phyloP scores from a whole-genome alignment of 23 red algal species.

The Pyropia haitanensis region DNA sequence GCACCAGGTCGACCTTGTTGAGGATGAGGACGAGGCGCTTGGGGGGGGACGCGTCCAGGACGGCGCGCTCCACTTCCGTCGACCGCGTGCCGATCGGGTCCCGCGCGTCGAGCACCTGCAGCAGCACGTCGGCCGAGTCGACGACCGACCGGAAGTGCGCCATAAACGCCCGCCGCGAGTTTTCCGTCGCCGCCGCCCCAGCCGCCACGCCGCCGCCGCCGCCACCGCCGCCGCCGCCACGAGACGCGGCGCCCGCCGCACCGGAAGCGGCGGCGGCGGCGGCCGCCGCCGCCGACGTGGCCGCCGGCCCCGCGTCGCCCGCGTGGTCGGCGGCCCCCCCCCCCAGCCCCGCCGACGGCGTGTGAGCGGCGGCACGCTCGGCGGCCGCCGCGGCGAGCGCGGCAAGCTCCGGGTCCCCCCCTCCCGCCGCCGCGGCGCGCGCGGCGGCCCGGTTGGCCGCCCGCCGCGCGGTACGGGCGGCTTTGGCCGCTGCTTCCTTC shows the following conservation, averaged over 20 bases:
- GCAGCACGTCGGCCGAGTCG: constrained; percentile 71
- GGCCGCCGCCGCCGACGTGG: neutral
- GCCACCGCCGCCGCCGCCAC: neutral
- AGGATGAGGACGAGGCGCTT: constrained; percentile 87
- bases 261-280: neutral
- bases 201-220: neutral
- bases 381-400: constrained; percentile 26
- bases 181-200: constrained; percentile 6
- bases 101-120: constrained; percentile 89
- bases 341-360: neutral
- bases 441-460: constrained; percentile 9
- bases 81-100: constrained; percentile 90
- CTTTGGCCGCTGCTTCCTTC: constrained; percentile 40
- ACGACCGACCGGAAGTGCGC: constrained; percentile 72
- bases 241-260: too few species aligned
- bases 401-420: constrained; percentile 18
- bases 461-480: constrained; percentile 8
- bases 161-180: constrained; percentile 57
- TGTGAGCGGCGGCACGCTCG: constrained; percentile 16
- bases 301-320: neutral
- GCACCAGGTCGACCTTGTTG: constrained; percentile 97
- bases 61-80: constrained; percentile 52
- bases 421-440: neutral
- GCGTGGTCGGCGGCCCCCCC: neutral
- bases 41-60: constrained; percentile 36